Percentiles rank a stretch among this genome's conserved stretches.
Evolutionary conservation across 1,139 yeast genomes (phyloP).

Genomic region (Zygoascus sp.): DNA sequence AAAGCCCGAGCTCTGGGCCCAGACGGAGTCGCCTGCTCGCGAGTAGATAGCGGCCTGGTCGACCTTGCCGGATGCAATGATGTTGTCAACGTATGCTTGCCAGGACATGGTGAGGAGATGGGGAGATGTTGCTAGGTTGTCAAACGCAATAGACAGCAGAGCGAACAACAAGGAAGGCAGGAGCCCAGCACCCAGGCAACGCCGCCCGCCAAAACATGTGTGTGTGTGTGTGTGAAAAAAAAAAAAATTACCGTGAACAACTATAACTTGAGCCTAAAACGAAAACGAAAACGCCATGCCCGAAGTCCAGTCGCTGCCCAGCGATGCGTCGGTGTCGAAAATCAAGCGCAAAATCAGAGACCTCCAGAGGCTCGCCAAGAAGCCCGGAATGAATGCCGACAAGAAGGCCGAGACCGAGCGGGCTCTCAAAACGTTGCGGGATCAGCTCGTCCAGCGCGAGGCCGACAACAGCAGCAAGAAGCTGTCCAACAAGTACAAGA

Average conservation of each 20-base stretch:
- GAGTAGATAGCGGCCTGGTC: constrained; percentile 93
- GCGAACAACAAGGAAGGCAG: background rate
- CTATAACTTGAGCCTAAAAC: no score
- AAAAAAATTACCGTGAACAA: background rate
- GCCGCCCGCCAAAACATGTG: background rate
- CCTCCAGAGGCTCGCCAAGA: constrained; percentile 58
- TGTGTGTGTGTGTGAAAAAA: no score
- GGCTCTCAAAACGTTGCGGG: constrained; percentile 66
- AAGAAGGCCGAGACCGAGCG: constrained; percentile 80
- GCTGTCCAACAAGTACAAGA: constrained; percentile 77
- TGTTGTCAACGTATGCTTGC: constrained; percentile 89
- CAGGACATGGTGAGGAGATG: constrained; percentile 35
- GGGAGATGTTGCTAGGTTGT: background rate
- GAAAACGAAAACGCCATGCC: background rate
- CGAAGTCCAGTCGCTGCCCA: constrained; percentile 7
- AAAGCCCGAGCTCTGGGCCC: constrained; percentile 83
- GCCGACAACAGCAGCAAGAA: constrained; percentile 49
- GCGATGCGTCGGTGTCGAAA: constrained; percentile 19
- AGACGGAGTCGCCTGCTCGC: constrained; percentile 86
- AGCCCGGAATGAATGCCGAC: constrained; percentile 56
- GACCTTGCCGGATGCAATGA: constrained; percentile 76
- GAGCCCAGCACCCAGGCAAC: background rate
- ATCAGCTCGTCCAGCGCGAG: constrained; percentile 59
- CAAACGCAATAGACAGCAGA: background rate
- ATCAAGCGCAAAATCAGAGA: constrained; percentile 86